These are phyloP conservation scores for Benincasa hispida DNA, from an alignment of 306 rosid species.

Conservation along the genomic window DNA sequence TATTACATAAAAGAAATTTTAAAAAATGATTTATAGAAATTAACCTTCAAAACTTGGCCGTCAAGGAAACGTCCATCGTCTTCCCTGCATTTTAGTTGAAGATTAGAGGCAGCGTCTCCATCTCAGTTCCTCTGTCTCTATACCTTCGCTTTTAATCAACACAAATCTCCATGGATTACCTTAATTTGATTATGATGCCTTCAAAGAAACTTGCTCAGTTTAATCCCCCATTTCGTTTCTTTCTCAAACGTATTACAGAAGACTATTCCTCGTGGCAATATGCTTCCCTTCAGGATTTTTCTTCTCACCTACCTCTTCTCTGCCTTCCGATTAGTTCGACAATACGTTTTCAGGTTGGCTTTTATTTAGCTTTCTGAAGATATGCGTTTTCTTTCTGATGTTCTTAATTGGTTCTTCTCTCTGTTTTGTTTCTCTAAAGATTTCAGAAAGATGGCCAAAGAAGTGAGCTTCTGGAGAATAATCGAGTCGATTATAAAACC, in stretches of 20 bases:
- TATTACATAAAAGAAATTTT: too few relatives aligned
- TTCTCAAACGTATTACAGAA: neutral
- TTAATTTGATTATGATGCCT: neutral
- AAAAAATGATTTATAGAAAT: too few relatives aligned
- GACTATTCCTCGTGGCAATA: neutral
- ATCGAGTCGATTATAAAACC: neutral
- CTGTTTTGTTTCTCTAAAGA: neutral
- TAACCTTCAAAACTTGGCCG: neutral
- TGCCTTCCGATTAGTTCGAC: neutral
- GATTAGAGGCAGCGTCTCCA: slow-evolving; percentile 1
- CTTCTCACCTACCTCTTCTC: neutral
- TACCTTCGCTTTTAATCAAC: slow-evolving; percentile 2
- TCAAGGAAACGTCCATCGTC: slow-evolving; percentile 1
- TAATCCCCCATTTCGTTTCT: neutral
- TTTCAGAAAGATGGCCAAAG: neutral
- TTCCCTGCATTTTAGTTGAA: neutral
- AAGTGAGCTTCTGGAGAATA: neutral
- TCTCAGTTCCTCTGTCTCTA: slow-evolving; percentile 4
- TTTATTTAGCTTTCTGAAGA: neutral
- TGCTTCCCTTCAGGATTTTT: neutral
- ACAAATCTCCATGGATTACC: neutral
- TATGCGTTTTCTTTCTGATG: neutral
- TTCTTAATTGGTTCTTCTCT: neutral
- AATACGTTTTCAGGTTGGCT: neutral
- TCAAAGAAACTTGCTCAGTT: neutral